Evolutionary conservation across 169 alveolate genomes (phyloP).

Genomic region (Cytauxzoon felis): DNA sequence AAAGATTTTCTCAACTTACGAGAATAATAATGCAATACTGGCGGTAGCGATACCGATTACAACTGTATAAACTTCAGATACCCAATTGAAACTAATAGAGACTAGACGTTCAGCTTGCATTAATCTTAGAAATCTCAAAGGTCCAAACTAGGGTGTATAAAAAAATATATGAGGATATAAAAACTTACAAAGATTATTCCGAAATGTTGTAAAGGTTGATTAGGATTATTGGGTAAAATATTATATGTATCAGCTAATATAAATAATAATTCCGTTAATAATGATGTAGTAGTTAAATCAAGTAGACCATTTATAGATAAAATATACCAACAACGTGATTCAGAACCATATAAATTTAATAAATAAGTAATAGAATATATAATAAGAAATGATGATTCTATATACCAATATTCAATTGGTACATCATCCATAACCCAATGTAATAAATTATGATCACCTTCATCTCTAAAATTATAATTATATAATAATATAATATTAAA

Average conservation of each 20-base stretch:
- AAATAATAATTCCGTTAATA: slow-evolving; percentile 59
- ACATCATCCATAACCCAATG: slow-evolving; percentile 68
- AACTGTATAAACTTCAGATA: slow-evolving; percentile 69
- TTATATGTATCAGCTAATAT: no score
- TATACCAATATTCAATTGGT: slow-evolving; percentile 62
- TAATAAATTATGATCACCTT: slow-evolving; percentile 57
- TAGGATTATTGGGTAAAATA: no score
- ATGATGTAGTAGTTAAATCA: slow-evolving; percentile 73
- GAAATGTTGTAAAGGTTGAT: slow-evolving; percentile 39
- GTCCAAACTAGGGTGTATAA: slow-evolving; percentile 74
- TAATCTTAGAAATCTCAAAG: slow-evolving; percentile 67
- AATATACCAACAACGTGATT: slow-evolving; percentile 54
- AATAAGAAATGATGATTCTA: slow-evolving; percentile 72
- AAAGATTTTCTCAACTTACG: slow-evolving; percentile 23
- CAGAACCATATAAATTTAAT: slow-evolving; percentile 61
- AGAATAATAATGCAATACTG: slow-evolving; percentile 63
- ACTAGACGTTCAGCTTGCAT: slow-evolving; percentile 70
- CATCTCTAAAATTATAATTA: slow-evolving; percentile 31
- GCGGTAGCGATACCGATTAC: slow-evolving; percentile 71
- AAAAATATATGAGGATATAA: neutral
- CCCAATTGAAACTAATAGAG: slow-evolving; percentile 66
- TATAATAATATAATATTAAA: neutral
- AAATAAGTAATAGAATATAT: slow-evolving; percentile 63
- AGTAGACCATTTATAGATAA: slow-evolving; percentile 69
- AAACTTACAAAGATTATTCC: slow-evolving; percentile 60